Evolutionary conservation across 2,329 filamentous ascomycete species (phyloP).

Genomic region (Paecilomyces variotii): DNA sequence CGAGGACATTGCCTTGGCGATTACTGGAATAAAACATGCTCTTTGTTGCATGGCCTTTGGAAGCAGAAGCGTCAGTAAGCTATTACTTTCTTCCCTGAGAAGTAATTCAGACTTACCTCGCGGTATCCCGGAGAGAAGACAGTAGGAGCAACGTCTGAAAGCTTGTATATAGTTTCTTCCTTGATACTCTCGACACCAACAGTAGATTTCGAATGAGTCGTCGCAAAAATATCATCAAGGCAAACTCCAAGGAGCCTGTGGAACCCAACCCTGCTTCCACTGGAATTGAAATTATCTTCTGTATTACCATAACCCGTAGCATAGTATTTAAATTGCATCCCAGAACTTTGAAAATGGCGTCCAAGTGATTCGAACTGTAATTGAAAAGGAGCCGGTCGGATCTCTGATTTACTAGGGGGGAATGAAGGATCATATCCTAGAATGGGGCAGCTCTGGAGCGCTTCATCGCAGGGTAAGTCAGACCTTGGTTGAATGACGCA

Average conservation of each 20-base stretch:
- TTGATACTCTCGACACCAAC: not conserved
- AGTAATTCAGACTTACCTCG: conserved; percentile 14
- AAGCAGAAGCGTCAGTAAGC: not conserved
- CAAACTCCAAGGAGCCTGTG: conserved; percentile 18
- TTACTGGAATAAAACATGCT: conserved; percentile 23
- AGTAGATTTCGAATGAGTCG: not conserved
- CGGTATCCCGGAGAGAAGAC: conserved; percentile 24
- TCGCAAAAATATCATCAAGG: conserved; percentile 14
- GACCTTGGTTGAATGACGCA: not conserved
- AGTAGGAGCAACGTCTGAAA: conserved; percentile 19
- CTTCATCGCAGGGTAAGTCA: not conserved
- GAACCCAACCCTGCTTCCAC: conserved; percentile 1
- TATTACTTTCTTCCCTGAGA: not conserved
- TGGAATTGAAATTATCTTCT: not conserved
- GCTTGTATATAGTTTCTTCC: conserved; percentile 6
- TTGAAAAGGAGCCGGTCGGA: not conserved
- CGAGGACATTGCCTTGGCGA: conserved; percentile 25
- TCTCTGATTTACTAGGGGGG: not conserved
- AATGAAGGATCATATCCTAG: not conserved
- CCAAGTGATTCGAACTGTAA: not conserved
- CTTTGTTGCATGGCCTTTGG: conserved; percentile 28
- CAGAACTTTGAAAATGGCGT: not conserved
- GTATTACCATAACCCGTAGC: not conserved
- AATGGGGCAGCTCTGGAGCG: not conserved
- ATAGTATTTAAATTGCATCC: not conserved